These are phyloP conservation scores for Porodaedalea pini DNA, from an alignment of 1,284 basidiomycete genomes.

Conservation along the genomic window DNA sequence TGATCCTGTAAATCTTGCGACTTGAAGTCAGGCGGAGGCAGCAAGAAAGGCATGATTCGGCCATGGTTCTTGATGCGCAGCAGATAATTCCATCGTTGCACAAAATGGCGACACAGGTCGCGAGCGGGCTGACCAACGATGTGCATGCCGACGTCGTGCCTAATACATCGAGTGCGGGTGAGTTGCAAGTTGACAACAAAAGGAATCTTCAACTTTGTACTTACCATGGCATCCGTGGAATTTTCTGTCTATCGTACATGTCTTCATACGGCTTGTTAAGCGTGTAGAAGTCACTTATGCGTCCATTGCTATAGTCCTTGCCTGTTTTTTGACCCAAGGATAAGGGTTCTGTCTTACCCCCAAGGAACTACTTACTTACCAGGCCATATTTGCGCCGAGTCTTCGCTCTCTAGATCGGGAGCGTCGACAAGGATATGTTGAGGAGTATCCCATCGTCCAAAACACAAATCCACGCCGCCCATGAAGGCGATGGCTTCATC, in stretches of 20 bases:
- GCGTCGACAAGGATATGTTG: constrained; percentile 92
- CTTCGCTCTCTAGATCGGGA: constrained; percentile 54
- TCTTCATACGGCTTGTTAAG: constrained; percentile 92
- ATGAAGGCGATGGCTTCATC: constrained; percentile 98
- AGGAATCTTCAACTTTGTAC: constrained; percentile 28
- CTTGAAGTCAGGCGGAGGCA: constrained; percentile 93
- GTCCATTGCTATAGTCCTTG: constrained; percentile 92
- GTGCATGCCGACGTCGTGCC: constrained; percentile 96
- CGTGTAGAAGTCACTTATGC: constrained; percentile 84
- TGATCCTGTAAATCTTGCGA: constrained; percentile 75
- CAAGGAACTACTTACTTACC: constrained; percentile 45
- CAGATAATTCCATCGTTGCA: constrained; percentile 91
- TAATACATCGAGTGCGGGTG: constrained; percentile 27
- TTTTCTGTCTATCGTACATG: constrained; percentile 86
- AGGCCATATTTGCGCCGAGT: constrained; percentile 77
- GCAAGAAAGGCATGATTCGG: constrained; percentile 87
- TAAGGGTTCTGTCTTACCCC: too few relatives aligned
- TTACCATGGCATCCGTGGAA: constrained; percentile 96
- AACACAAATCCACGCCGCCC: constrained; percentile 95
- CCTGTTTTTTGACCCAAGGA: too few relatives aligned
- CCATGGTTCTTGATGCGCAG: constrained; percentile 95
- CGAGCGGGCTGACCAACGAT: constrained; percentile 95
- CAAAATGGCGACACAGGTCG: constrained; percentile 93
- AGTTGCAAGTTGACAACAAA: background rate
- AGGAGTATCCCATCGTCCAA: constrained; percentile 95